A percentile compares a stretch with the other conserved stretches of the same genome.
Conservation (phyloP, 768 basidiomycete species). For the Antrodiella citrinella region DNA sequence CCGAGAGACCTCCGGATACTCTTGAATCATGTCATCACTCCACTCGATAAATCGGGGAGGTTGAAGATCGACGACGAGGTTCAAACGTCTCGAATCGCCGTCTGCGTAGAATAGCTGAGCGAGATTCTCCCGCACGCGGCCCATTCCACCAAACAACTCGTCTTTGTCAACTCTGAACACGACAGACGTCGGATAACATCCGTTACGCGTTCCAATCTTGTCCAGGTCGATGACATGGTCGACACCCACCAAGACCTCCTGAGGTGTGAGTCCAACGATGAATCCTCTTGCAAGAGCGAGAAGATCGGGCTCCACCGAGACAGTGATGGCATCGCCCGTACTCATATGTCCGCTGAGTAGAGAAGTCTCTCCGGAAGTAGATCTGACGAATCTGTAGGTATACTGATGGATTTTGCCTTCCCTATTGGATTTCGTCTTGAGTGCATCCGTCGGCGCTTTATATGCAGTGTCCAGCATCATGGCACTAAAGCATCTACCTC, state of each 20-base stretch:
- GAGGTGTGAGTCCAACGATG: constrained; percentile 61
- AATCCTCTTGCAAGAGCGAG: constrained; percentile 80
- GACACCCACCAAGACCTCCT: constrained; percentile 65
- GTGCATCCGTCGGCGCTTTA: constrained; percentile 7
- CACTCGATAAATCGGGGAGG: constrained; percentile 49
- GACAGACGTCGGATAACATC: constrained; percentile 15
- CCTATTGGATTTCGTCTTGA: constrained; percentile 9
- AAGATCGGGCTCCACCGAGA: constrained; percentile 85
- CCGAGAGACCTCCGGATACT: not conserved
- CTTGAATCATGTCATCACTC: constrained; percentile 22
- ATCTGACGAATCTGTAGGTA: constrained; percentile 61
- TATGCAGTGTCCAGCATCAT: constrained; percentile 61
- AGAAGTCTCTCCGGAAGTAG: constrained; percentile 16
- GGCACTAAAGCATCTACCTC: constrained; percentile 75
- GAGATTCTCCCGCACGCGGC: constrained; percentile 83
- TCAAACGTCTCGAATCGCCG: constrained; percentile 58
- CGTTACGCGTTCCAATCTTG: constrained; percentile 31
- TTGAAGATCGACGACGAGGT: constrained; percentile 76
- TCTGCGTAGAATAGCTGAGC: constrained; percentile 80
- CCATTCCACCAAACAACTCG: constrained; percentile 82
- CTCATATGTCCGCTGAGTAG: constrained; percentile 76
- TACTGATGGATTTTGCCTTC: constrained; percentile 65
- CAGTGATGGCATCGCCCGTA: constrained; percentile 72
- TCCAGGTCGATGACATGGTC: constrained; percentile 65
- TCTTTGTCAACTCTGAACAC: constrained; percentile 91